Conservation (phyloP, 2,329 filamentous ascomycete genomes). For the Paecilomyces fulvus region DNA sequence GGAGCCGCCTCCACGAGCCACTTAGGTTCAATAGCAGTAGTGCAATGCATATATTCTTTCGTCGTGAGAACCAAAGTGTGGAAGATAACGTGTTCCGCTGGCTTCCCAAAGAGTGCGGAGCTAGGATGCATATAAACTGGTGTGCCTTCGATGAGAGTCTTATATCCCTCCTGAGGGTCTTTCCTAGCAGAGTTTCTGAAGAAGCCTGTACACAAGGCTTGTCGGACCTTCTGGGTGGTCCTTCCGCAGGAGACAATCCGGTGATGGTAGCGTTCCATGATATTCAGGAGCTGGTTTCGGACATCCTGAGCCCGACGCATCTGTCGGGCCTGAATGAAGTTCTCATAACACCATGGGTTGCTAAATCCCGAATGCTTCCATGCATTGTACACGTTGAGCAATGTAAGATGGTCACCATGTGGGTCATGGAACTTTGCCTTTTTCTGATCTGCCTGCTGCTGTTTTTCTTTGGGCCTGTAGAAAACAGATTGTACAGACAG, state of each 20-base stretch:
- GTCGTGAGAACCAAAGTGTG: conserved; percentile 49
- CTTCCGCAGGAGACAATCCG: conserved; percentile 74
- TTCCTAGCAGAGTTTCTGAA: conserved; percentile 94
- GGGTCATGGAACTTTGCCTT: conserved; percentile 97
- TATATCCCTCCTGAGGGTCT: conserved; percentile 93
- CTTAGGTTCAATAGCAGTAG: conserved; percentile 88
- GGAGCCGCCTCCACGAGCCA: conserved; percentile 93
- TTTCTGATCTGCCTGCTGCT: conserved; percentile 91
- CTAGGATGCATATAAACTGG: conserved; percentile 91
- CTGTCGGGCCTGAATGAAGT: conserved; percentile 87
- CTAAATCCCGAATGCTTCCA: conserved; percentile 82
- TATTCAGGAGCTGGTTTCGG: conserved; percentile 80
- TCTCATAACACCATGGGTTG: conserved; percentile 91
- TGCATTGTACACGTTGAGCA: conserved; percentile 94
- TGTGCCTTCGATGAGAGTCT: conserved; percentile 91
- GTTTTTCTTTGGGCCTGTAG: conserved; percentile 95
- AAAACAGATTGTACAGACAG: conserved; percentile 80
- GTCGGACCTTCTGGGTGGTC: conserved; percentile 77
- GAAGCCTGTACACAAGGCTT: conserved; percentile 85
- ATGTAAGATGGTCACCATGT: conserved; percentile 84
- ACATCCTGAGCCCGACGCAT: conserved; percentile 90
- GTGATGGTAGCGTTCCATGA: conserved; percentile 88
- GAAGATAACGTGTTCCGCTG: conserved; percentile 93
- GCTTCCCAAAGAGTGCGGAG: conserved; percentile 88
- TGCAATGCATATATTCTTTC: conserved; percentile 98